phyloP scores from a whole-genome alignment of 164 flowering plant genomes.

The Magnolia officinalis region DNA sequence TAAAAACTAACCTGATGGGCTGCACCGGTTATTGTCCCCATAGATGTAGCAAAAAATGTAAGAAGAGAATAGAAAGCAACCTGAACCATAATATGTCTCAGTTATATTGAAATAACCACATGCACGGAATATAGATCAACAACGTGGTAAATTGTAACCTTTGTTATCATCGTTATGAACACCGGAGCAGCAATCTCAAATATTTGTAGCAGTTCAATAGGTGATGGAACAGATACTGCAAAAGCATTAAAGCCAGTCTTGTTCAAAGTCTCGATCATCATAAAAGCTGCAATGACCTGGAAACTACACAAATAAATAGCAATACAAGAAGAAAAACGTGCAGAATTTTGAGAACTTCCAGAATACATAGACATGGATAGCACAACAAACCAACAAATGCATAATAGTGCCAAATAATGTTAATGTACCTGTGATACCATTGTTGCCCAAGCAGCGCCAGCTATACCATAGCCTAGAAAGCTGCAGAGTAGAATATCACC shows the following conservation, averaged over 20 bases:
- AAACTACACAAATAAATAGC: constrained; percentile 18
- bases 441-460: constrained; percentile 99
- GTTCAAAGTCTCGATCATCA: constrained; percentile 80
- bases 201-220: constrained; percentile 56
- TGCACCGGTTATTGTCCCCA: constrained; percentile 59
- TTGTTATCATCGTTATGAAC: constrained; percentile 79
- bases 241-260: constrained; percentile 74
- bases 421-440: constrained; percentile 81
- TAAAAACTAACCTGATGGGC: constrained; percentile 72
- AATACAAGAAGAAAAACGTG: not conserved
- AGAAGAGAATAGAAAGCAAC: constrained; percentile 77
- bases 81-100: constrained; percentile 26
- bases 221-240: constrained; percentile 62
- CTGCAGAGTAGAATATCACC: constrained; percentile 78
- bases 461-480: constrained; percentile 79
- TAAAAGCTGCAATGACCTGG: constrained; percentile 81
- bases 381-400: not conserved
- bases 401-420: not conserved
- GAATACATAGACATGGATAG: not conserved
- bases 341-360: not conserved
- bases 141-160: constrained; percentile 41
- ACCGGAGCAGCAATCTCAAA: constrained; percentile 89
- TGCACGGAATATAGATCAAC: not conserved
- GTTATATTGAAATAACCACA: constrained; percentile 1
- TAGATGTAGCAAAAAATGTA: constrained; percentile 76